Conservation (phyloP, 2,329 filamentous ascomycete genomes). For the Didymella segeticola region DNA sequence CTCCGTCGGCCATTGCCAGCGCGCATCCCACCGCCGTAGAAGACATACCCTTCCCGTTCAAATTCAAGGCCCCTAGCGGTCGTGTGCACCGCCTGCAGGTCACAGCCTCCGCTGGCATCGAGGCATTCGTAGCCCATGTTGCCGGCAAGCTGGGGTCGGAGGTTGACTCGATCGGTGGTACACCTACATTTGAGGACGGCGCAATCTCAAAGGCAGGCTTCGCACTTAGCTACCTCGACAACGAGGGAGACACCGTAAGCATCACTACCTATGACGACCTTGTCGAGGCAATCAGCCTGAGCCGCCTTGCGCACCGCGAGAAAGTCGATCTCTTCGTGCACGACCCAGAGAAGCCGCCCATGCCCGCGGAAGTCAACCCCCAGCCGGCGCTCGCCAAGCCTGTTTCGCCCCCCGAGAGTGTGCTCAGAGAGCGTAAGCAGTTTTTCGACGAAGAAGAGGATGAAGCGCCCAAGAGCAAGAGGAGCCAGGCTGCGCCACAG, state of each 20-base stretch:
- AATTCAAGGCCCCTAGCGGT: slow-evolving; percentile 96
- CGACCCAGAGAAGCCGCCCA: slow-evolving; percentile 86
- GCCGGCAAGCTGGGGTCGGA: slow-evolving; percentile 85
- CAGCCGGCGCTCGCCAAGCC: slow-evolving; percentile 60
- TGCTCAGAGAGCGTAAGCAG: slow-evolving; percentile 55
- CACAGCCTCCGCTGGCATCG: slow-evolving; percentile 78
- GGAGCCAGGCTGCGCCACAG: slow-evolving; percentile 53
- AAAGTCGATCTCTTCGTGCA: slow-evolving; percentile 99
- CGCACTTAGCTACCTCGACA: slow-evolving; percentile 93
- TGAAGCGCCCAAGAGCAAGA: slow-evolving; percentile 49
- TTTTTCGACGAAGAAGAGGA: slow-evolving; percentile 63
- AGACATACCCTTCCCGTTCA: slow-evolving; percentile 91
- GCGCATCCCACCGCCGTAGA: slow-evolving; percentile 62
- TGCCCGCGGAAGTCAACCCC: slow-evolving; percentile 68
- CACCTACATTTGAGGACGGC: slow-evolving; percentile 78
- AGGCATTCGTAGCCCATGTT: slow-evolving; percentile 77
- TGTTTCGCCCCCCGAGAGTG: slow-evolving; percentile 61
- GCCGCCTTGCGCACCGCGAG: slow-evolving; percentile 77
- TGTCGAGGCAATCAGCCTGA: slow-evolving; percentile 84
- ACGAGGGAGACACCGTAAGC: slow-evolving; percentile 94
- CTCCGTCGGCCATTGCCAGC: slow-evolving; percentile 68
- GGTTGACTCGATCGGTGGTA: slow-evolving; percentile 81
- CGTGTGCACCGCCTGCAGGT: slow-evolving; percentile 93
- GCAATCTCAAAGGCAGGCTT: slow-evolving; percentile 79
- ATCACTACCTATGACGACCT: slow-evolving; percentile 96